phyloP scores from a whole-genome alignment of 441 rosid species.

The Dalechampia spathulata region DNA sequence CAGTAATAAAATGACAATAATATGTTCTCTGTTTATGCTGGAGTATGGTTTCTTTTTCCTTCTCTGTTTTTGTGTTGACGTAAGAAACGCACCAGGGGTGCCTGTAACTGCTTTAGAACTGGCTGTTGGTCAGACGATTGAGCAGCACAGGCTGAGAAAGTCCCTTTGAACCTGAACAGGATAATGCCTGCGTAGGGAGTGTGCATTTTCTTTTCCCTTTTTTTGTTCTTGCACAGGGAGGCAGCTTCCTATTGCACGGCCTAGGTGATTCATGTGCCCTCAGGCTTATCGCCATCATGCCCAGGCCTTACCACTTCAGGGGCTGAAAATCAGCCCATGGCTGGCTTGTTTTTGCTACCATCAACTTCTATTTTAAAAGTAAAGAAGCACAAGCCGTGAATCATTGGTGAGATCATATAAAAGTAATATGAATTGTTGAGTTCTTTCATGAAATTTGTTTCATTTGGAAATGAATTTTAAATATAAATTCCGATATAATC shows the following conservation, averaged over 20 bases:
- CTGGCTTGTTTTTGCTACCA: too few relatives aligned
- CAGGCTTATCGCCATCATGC: too few relatives aligned
- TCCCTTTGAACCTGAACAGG: slow-evolving; percentile 99
- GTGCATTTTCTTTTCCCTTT: slow-evolving; percentile 49
- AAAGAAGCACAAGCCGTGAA: too few relatives aligned
- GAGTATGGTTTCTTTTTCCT: not conserved
- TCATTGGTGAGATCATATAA: too few relatives aligned
- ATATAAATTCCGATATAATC: too few relatives aligned
- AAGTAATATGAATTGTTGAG: too few relatives aligned
- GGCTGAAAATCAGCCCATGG: too few relatives aligned
- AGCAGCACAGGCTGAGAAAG: slow-evolving; percentile 93
- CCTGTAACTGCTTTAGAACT: slow-evolving; percentile 47
- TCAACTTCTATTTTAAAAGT: too few relatives aligned
- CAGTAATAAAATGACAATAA: slow-evolving; percentile 22
- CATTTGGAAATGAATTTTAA: too few relatives aligned
- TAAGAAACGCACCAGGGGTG: slow-evolving; percentile 94
- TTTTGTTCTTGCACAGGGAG: slow-evolving; percentile 43
- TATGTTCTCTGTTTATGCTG: slow-evolving; percentile 2
- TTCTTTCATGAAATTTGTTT: too few relatives aligned
- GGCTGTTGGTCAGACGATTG: slow-evolving; percentile 21
- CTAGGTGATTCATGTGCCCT: slow-evolving; percentile 21
- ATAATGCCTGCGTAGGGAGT: slow-evolving; percentile 99
- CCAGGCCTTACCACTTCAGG: too few relatives aligned
- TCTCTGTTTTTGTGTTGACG: slow-evolving; percentile 35
- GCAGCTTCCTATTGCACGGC: slow-evolving; percentile 27